Percentiles rank a stretch among this genome's conserved stretches.
These are phyloP conservation scores for Penicillium hesseltinei DNA, from an alignment of 2,329 filamentous ascomycete genomes.

Conservation along the genomic window DNA sequence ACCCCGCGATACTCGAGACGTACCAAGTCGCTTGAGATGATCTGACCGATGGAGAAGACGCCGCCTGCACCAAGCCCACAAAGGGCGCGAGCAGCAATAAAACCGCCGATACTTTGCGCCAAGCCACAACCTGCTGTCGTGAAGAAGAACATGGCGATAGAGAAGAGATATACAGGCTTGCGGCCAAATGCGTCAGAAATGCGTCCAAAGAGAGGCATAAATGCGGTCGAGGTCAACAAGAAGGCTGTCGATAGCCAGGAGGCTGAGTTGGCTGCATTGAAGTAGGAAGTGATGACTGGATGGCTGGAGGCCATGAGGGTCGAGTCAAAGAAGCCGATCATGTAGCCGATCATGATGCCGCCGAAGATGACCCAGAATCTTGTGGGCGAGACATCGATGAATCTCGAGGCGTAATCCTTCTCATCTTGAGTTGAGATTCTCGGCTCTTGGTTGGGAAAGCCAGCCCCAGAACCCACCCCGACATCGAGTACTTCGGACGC, in stretches of 20 bases:
- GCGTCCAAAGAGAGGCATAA: constrained; percentile 72
- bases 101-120: constrained; percentile 66
- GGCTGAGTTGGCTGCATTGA: constrained; percentile 72
- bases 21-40: constrained; percentile 63
- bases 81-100: constrained; percentile 68
- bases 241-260: constrained; percentile 82
- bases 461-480: constrained; percentile 20
- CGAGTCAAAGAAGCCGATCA: constrained; percentile 65
- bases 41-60: constrained; percentile 66
- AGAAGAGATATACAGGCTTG: constrained; percentile 64
- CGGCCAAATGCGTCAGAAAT: constrained; percentile 72
- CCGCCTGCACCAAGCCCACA: constrained; percentile 73
- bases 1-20: constrained; percentile 61
- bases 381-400: constrained; percentile 38
- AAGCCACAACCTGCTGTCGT: constrained; percentile 70
- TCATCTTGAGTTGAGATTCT: constrained; percentile 8
- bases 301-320: constrained; percentile 81
- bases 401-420: constrained; percentile 31
- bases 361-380: constrained; percentile 64
- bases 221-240: constrained; percentile 71
- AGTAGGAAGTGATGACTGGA: constrained; percentile 78
- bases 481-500: constrained; percentile 29
- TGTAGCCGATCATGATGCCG: constrained; percentile 58
- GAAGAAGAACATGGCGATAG: constrained; percentile 60
- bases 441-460: constrained; percentile 8